Evolutionary conservation across 2,329 filamentous ascomycete genomes (phyloP).

Genomic region (Hypoxylon sp.): DNA sequence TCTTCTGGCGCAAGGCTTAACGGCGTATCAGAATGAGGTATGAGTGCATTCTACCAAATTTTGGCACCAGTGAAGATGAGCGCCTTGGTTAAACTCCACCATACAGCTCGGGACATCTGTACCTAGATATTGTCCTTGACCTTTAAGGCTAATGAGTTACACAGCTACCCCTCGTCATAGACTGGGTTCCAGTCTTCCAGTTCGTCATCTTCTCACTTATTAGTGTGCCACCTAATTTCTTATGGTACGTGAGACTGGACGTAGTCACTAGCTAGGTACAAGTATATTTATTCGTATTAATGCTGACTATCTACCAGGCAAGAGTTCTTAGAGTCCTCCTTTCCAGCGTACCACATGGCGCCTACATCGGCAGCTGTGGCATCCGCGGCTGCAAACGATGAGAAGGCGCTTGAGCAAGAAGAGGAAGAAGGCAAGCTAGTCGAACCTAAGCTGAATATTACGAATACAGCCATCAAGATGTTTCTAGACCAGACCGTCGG

Average conservation of each 20-base stretch:
- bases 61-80: not conserved
- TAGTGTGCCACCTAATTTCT: slow-evolving; percentile 84
- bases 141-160: slow-evolving; percentile 21
- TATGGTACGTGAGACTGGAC: slow-evolving; percentile 71
- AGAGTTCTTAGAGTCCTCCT: slow-evolving; percentile 79
- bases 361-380: slow-evolving; percentile 58
- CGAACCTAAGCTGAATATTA: slow-evolving; percentile 69
- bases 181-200: slow-evolving; percentile 78
- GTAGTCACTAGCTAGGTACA: not conserved
- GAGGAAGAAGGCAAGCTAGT: slow-evolving; percentile 58
- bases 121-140: not conserved
- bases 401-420: slow-evolving; percentile 59
- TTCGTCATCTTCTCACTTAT: slow-evolving; percentile 82
- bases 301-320: slow-evolving; percentile 68
- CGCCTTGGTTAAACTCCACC: slow-evolving; percentile 5
- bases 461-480: slow-evolving; percentile 78
- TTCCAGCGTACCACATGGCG: slow-evolving; percentile 74
- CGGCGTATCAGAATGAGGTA: slow-evolving; percentile 73
- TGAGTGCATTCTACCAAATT: slow-evolving; percentile 39
- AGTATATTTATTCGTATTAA: not conserved
- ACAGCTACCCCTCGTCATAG: slow-evolving; percentile 73
- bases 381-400: slow-evolving; percentile 58
- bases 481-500: slow-evolving; percentile 78
- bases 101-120: slow-evolving; percentile 21
- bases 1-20: slow-evolving; percentile 79